Conservation (phyloP, 306 rosid genomes). For the Notholithocarpus densiflorus region DNA sequence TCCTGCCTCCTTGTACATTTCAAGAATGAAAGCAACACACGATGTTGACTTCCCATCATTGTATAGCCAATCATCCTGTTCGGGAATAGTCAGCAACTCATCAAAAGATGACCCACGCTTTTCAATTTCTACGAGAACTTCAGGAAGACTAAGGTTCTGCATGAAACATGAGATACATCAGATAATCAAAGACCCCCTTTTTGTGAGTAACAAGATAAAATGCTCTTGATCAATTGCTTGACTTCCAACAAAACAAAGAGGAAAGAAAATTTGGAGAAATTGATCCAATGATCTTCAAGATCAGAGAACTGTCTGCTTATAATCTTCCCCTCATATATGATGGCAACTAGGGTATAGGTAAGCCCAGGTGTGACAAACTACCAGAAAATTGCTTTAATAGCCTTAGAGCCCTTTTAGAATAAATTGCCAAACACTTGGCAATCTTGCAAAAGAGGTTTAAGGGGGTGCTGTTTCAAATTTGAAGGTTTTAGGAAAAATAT, state of each 20-base stretch:
- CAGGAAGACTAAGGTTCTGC: slow-evolving; percentile 80
- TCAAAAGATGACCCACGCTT: slow-evolving; percentile 85
- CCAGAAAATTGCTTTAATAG: too few relatives aligned
- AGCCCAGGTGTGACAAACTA: too few relatives aligned
- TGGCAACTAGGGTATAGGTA: not conserved
- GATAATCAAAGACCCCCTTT: not conserved
- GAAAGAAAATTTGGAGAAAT: not conserved
- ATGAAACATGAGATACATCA: slow-evolving; percentile 14
- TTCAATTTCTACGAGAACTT: slow-evolving; percentile 82
- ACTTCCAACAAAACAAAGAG: not conserved
- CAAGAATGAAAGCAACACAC: slow-evolving; percentile 81
- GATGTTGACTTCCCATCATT: slow-evolving; percentile 91
- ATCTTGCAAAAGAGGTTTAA: too few relatives aligned
- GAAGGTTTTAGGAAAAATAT: too few relatives aligned
- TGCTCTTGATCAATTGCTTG: not conserved
- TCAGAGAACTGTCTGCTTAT: not conserved
- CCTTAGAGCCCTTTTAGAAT: too few relatives aligned
- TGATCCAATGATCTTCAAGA: not conserved
- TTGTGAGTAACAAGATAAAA: not conserved
- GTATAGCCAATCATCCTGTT: slow-evolving; percentile 91
- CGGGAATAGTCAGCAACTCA: slow-evolving; percentile 79
- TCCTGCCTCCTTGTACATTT: slow-evolving; percentile 94
- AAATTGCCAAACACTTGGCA: too few relatives aligned
- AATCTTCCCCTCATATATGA: not conserved
- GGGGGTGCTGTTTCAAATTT: too few relatives aligned